These are phyloP conservation scores for Wallacemonas sp. DNA, from an alignment of 208 protist species.

Conservation along the genomic window DNA sequence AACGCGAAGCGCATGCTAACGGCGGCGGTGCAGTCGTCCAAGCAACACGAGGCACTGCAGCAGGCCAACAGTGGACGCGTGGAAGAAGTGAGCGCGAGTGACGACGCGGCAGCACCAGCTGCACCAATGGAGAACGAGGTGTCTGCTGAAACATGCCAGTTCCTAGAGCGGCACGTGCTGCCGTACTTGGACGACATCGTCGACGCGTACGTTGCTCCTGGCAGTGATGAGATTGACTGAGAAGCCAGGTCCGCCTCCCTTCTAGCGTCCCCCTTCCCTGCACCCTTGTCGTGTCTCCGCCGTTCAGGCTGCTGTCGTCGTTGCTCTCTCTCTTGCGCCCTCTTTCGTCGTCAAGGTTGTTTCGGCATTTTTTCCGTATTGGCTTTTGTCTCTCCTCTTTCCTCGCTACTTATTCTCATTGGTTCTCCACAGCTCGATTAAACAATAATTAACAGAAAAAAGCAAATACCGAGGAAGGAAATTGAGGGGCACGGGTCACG, in stretches of 20 bases:
- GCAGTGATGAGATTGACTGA: conserved; percentile 63
- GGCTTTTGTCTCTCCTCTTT: too few relatives aligned
- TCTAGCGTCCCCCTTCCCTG: not conserved
- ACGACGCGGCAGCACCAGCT: conserved; percentile 1
- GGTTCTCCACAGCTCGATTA: too few relatives aligned
- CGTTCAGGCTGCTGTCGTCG: too few relatives aligned
- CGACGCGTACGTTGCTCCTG: conserved; percentile 74
- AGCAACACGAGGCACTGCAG: conserved; percentile 5
- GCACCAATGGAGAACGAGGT: conserved; percentile 13
- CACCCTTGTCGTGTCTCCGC: not conserved
- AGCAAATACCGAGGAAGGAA: too few relatives aligned
- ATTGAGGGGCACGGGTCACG: too few relatives aligned
- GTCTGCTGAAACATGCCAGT: conserved; percentile 20
- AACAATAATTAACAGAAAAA: too few relatives aligned
- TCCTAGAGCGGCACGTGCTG: conserved; percentile 60
- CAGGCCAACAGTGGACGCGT: conserved; percentile 11
- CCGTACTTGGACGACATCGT: conserved; percentile 79
- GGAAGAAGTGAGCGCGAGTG: conserved; percentile 31
- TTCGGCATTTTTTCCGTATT: too few relatives aligned
- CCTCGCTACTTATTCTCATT: too few relatives aligned
- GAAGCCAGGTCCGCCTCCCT: not conserved
- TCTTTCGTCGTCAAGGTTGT: too few relatives aligned
- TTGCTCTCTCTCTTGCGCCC: too few relatives aligned
- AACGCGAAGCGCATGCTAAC: conserved; percentile 72
- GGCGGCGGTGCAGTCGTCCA: conserved; percentile 26